Evolutionary conservation across 2,329 filamentous ascomycete species (phyloP).

Genomic region (Volutella citrinella): DNA sequence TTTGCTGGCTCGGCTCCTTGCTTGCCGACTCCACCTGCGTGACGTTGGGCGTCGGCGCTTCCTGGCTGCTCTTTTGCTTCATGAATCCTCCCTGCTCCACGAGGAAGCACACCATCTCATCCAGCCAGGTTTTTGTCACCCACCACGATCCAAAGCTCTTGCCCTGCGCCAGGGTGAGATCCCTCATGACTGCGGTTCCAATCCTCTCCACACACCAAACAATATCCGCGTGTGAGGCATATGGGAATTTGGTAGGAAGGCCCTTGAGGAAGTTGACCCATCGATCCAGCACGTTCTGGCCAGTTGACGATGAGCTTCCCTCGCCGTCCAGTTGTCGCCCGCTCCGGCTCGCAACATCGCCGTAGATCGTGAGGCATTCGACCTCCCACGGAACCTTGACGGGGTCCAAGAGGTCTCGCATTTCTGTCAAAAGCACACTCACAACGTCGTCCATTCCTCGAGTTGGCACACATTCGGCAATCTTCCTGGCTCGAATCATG

Average conservation of each 20-base stretch:
- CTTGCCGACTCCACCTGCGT: constrained; percentile 33
- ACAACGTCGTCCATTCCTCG: constrained; percentile 66
- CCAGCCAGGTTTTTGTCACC: constrained; percentile 93
- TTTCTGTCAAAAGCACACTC: constrained; percentile 60
- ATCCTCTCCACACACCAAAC: constrained; percentile 74
- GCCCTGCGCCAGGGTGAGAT: constrained; percentile 74
- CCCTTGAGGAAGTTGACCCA: constrained; percentile 72
- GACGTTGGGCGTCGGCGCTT: constrained; percentile 19
- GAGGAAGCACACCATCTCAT: constrained; percentile 90
- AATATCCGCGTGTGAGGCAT: constrained; percentile 68
- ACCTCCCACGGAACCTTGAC: constrained; percentile 63
- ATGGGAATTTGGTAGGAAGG: constrained; percentile 69
- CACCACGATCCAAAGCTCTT: constrained; percentile 88
- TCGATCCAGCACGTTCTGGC: constrained; percentile 70
- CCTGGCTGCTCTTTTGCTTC: constrained; percentile 47
- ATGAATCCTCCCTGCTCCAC: constrained; percentile 90
- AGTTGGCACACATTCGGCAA: constrained; percentile 61
- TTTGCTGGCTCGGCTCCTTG: constrained; percentile 34
- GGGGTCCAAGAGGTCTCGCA: constrained; percentile 69
- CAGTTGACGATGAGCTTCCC: constrained; percentile 29
- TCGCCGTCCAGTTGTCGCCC: constrained; percentile 34
- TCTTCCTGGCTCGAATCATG: constrained; percentile 59
- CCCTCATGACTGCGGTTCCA: constrained; percentile 74
- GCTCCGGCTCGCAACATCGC: constrained; percentile 50
- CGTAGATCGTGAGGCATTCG: constrained; percentile 59